Percentiles rank a stretch among this genome's conserved stretches.
Conservation (phyloP, 169 alveolate genomes). For the Plasmodium vivax region DNA sequence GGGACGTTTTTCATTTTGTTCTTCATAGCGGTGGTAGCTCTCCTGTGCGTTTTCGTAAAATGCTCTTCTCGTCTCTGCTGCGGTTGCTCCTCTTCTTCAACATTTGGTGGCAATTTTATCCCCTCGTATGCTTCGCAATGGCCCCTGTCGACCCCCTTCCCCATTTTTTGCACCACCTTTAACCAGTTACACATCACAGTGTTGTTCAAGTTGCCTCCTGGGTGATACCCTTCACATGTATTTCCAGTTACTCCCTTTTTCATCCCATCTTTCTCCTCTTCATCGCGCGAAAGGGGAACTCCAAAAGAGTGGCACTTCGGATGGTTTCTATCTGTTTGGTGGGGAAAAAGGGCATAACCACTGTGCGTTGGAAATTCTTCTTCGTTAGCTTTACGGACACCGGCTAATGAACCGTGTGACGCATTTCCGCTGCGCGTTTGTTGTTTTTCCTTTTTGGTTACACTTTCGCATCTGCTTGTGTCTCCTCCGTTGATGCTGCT, state of each 20-base stretch:
- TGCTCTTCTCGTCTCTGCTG: not conserved
- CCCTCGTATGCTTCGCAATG: not conserved
- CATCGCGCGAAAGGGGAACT: not conserved
- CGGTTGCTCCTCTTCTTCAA: not conserved
- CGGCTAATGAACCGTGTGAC: not conserved
- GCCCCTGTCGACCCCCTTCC: not conserved
- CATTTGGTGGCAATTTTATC: not conserved
- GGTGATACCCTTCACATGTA: not conserved
- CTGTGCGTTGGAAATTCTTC: not conserved
- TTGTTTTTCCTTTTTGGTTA: not conserved
- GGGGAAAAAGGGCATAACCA: not conserved
- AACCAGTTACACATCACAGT: not conserved
- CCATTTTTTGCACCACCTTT: not conserved
- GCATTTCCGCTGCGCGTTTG: not conserved
- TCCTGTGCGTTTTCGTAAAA: not conserved
- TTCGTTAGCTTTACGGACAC: not conserved
- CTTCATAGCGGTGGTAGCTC: not conserved
- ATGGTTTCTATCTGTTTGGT: not conserved
- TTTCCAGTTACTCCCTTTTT: not conserved
- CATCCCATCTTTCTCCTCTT: not conserved
- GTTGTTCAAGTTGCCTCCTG: not conserved
- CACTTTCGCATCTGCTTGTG: not conserved
- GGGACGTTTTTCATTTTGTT: not conserved
- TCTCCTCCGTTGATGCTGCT: not conserved
- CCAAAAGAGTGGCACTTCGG: not conserved